Evolutionary conservation across 352 stramenopile species (phyloP), one percentile per base, ranked within the genome.

Genomic region (Thraustochytrium sp.): DNA sequence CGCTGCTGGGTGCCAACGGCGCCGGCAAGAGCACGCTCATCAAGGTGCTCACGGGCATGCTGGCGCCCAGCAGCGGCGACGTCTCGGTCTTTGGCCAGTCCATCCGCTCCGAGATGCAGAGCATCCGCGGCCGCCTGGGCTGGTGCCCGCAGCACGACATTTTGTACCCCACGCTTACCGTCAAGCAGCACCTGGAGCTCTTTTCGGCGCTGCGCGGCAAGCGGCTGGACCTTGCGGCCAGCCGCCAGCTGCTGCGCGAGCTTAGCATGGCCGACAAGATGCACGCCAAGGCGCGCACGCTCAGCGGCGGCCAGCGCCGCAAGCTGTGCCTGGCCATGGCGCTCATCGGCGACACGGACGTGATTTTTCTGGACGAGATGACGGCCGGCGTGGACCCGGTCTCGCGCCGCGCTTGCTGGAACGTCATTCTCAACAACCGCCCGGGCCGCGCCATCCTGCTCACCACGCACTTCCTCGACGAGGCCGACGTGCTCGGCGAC

Each of bases 121-220:
- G 90, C 46, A 90, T 99, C 29, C 92, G 95, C 9, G 86, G 96
- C 84, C 90, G 96, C 68, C 92, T 98, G 86, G 95, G 95, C 53
- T 92, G 98, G 56, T 98, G 96, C 87, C 91, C 96, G 1, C 96
- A 99, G 85, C 94, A 98, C 86, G 94, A 98, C 86, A 95, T 97
- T 42, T 86, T 99, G 1, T 98, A 97, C 83, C 91, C 93, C 46
- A 87, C 96, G 23, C 86, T 99, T 44, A 98, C 96, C 0, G 95
- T 98, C 18, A 84, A 92, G 54, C 95, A 99, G 85, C 95, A 99
- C 85, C 87, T 99, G 48, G 46, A 90, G 63, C 90, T 98, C 74
- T 98, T 97, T 85, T 92, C 91, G 18, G 90, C 88, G 42, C 90
- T 98, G 76, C 98, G 98, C 78, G 89, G 92, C 44, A 86, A 96